These are phyloP conservation scores for Xylariales sp. DNA, from an alignment of 2,329 filamentous ascomycete species.

Conservation along the genomic window DNA sequence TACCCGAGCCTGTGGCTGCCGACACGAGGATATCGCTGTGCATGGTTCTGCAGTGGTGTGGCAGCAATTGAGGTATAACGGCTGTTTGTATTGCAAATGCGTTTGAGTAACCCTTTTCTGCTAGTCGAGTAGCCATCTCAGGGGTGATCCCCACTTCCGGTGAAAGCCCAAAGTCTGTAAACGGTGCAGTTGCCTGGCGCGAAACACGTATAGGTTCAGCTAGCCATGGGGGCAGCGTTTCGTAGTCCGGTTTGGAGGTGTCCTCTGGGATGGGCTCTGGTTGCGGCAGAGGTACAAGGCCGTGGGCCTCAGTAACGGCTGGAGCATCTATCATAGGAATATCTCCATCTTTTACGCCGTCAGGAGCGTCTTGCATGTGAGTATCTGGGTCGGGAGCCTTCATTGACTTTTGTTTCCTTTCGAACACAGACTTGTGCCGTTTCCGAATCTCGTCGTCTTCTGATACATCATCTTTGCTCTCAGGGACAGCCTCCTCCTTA, in stretches of 20 bases:
- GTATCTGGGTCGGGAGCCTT: constrained; percentile 36
- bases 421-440: constrained; percentile 47
- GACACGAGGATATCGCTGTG: constrained; percentile 82
- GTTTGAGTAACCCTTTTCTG: constrained; percentile 62
- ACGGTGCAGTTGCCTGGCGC: constrained; percentile 54
- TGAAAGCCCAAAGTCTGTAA: constrained; percentile 39
- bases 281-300: constrained; percentile 78
- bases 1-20: constrained; percentile 91
- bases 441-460: constrained; percentile 13
- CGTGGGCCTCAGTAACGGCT: constrained; percentile 51
- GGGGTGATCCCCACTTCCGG: constrained; percentile 57
- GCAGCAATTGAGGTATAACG: constrained; percentile 74
- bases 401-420: constrained; percentile 52
- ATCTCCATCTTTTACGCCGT: constrained; percentile 16
- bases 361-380: constrained; percentile 9
- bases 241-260: constrained; percentile 61
- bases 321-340: constrained; percentile 17
- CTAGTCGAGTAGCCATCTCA: constrained; percentile 57
- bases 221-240: constrained; percentile 78
- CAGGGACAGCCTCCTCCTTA: constrained; percentile 1
- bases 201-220: constrained; percentile 68
- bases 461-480: constrained; percentile 4
- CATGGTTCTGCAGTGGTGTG: constrained; percentile 50
- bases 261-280: constrained; percentile 58
- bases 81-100: constrained; percentile 79